Conservation (phyloP, 2,329 filamentous ascomycete genomes). For the Aspergillus aculeatus region DNA sequence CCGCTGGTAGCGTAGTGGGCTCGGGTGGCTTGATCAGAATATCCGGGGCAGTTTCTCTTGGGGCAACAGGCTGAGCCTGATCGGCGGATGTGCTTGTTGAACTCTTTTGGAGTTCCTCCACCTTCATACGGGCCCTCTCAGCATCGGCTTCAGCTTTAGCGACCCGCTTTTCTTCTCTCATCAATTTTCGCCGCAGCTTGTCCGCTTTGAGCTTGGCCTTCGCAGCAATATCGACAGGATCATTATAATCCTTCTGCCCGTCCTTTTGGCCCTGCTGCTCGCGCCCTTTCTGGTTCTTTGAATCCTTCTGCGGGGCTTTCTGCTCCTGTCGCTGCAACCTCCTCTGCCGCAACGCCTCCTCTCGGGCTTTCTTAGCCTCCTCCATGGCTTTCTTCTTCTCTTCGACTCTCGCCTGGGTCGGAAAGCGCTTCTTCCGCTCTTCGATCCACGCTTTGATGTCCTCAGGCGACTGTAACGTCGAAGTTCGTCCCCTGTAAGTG, state of each 20-base stretch:
- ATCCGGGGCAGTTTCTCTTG: background rate
- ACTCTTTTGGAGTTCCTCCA: constrained; percentile 33
- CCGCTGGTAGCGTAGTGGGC: background rate
- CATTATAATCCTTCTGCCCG: constrained; percentile 21
- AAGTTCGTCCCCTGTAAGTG: constrained; percentile 56
- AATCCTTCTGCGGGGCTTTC: constrained; percentile 35
- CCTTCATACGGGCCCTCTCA: constrained; percentile 36
- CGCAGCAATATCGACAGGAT: constrained; percentile 33
- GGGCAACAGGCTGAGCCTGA: background rate
- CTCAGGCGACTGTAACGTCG: constrained; percentile 54
- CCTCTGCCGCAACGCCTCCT: constrained; percentile 40
- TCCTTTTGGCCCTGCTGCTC: constrained; percentile 25
- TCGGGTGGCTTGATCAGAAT: background rate
- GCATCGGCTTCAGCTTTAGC: constrained; percentile 47
- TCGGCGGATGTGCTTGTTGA: constrained; percentile 13
- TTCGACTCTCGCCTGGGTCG: constrained; percentile 67
- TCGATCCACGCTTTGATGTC: constrained; percentile 79
- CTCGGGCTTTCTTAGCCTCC: constrained; percentile 56
- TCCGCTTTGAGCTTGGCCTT: constrained; percentile 43
- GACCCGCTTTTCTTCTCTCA: constrained; percentile 62
- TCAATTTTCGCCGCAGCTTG: constrained; percentile 49
- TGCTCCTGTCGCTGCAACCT: constrained; percentile 39
- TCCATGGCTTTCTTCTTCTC: constrained; percentile 64
- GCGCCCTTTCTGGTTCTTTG: constrained; percentile 20
- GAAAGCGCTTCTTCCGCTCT: constrained; percentile 76